Percentiles rank a stretch among this genome's conserved stretches.
Conservation (phyloP, 1,139 yeast genomes). For the Scheffersomyces cryptocercus region DNA sequence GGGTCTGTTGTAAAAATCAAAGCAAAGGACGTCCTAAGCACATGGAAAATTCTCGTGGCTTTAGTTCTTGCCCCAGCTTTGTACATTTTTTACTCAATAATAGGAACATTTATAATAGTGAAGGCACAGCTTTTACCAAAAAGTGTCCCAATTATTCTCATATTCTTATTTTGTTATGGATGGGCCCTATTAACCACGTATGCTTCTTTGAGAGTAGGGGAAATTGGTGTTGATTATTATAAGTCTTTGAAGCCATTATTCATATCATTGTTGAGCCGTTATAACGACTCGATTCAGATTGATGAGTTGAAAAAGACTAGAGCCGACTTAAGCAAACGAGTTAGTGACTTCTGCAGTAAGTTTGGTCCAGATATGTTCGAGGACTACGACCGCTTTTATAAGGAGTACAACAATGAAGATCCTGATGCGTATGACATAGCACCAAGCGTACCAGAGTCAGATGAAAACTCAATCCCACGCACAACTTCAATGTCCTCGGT, state of each 20-base stretch:
- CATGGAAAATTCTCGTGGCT: constrained; percentile 47
- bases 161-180: constrained; percentile 35
- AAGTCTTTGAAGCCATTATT: constrained; percentile 40
- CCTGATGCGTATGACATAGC: constrained; percentile 7
- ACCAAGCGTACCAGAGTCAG: constrained; percentile 1
- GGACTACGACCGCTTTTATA: constrained; percentile 48
- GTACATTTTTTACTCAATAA: constrained; percentile 41
- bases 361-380: constrained; percentile 80
- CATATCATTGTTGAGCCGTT: constrained; percentile 41
- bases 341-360: constrained; percentile 67
- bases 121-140: constrained; percentile 17
- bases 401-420: constrained; percentile 22
- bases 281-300: constrained; percentile 40
- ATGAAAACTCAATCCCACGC: neutral
- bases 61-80: constrained; percentile 45
- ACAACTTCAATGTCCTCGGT: constrained; percentile 5
- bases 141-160: constrained; percentile 12
- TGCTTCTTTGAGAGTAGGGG: constrained; percentile 45
- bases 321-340: constrained; percentile 53
- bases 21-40: constrained; percentile 72
- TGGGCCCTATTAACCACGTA: constrained; percentile 46
- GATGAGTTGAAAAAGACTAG: constrained; percentile 58
- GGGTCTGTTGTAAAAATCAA: constrained; percentile 85
- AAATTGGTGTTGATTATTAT: constrained; percentile 43
- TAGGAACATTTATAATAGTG: constrained; percentile 36